phyloP scores from a whole-genome alignment of 176 grass and related monocot species.

The Themeda triandra region DNA sequence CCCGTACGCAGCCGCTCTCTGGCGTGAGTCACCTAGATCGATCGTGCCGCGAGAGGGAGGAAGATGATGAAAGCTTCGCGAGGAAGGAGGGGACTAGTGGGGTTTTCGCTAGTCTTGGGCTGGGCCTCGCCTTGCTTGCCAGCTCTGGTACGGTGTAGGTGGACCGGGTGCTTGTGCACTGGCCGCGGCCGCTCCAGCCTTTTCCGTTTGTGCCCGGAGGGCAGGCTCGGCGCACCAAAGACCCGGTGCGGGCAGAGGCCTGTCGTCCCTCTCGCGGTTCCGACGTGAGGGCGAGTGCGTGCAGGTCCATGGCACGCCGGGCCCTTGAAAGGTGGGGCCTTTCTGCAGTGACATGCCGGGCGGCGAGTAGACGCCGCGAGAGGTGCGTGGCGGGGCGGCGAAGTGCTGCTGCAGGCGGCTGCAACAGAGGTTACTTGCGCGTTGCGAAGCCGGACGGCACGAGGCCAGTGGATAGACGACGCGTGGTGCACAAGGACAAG shows the following conservation, averaged over 20 bases:
- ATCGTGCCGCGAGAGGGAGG: not conserved
- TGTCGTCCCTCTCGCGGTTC: too few relatives aligned
- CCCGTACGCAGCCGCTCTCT: not conserved
- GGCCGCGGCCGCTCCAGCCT: not conserved
- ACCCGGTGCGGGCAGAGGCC: not conserved
- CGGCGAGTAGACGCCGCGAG: too few relatives aligned
- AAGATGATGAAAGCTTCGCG: not conserved
- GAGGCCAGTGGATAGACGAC: not conserved
- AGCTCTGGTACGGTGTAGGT: not conserved
- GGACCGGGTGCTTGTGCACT: not conserved
- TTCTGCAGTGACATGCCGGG: not conserved
- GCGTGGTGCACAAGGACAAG: not conserved
- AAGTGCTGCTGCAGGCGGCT: not conserved
- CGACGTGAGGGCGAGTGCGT: not conserved
- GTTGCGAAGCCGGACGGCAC: not conserved
- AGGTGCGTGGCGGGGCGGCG: not conserved
- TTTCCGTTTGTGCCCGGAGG: not conserved
- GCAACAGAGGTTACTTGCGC: slow-evolving; percentile 3
- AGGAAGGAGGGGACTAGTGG: not conserved
- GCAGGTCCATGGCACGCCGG: not conserved
- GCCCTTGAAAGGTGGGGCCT: not conserved
- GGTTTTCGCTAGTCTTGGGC: not conserved
- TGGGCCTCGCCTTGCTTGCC: not conserved
- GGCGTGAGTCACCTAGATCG: not conserved
- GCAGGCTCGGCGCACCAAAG: not conserved